A percentile compares a stretch with the other conserved stretches of the same genome.
Evolutionary conservation across 176 grass and related monocot genomes (phyloP).

Genomic region (Tuctoria greenei): DNA sequence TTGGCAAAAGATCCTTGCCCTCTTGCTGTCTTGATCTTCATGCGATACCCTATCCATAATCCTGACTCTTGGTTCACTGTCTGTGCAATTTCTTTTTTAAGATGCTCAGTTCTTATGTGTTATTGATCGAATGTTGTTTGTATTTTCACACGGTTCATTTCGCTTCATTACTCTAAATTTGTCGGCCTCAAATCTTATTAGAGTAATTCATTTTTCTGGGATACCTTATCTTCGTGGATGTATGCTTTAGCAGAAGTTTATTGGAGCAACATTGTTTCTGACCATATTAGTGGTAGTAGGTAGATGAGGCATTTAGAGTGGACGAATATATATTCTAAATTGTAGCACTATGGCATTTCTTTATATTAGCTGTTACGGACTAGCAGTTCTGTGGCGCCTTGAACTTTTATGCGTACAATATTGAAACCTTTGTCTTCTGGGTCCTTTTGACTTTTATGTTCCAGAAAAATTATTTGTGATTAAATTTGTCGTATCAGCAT

Average conservation of each 20-base stretch:
- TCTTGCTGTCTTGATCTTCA: slow-evolving; percentile 21
- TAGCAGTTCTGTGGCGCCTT: neutral
- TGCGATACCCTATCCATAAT: neutral
- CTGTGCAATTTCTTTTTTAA: neutral
- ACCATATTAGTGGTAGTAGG: neutral
- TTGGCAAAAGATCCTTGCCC: slow-evolving; percentile 1
- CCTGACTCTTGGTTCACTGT: neutral
- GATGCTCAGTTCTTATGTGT: slow-evolving; percentile 1
- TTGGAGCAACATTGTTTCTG: neutral
- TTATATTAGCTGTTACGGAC: neutral
- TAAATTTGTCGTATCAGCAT: neutral
- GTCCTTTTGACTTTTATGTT: neutral
- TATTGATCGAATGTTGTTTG: neutral
- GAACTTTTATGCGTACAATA: neutral
- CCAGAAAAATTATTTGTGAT: neutral
- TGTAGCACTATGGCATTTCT: neutral
- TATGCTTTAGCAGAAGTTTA: neutral
- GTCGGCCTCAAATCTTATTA: neutral
- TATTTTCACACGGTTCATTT: neutral
- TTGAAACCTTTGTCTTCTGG: neutral
- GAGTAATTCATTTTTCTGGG: neutral
- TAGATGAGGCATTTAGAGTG: neutral
- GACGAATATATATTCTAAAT: slow-evolving; percentile 6
- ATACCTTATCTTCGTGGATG: slow-evolving; percentile 11
- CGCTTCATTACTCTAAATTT: neutral